Base-by-base conservation (phyloP, 2,329 filamentous ascomycete genomes). In the Talaromyces atroroseus region DNA sequence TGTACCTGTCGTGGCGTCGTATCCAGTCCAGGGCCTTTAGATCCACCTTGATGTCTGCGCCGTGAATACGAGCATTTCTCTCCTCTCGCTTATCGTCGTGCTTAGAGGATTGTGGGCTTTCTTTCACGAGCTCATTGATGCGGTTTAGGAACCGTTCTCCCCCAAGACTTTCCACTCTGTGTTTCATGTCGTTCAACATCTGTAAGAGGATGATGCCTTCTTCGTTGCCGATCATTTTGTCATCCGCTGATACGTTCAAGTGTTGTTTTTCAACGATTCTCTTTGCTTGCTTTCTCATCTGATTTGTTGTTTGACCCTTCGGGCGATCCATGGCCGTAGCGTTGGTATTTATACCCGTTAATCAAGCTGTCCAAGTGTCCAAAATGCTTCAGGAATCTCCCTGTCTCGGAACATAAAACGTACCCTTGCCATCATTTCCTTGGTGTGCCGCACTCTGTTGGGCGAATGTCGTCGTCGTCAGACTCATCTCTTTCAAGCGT, bases 181-280 rank as follows among this genome's bases (percentile, higher is more conserved):
- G 23, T 23, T 44, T 52, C 40, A 52, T 29, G 12, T 44, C 11
- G 18, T 44, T 36, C 36, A 52, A 44, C 49, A 20, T 52, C 24
- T 52, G 8, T 10, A 20, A 18, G 14, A 52, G 49, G 23, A 21
- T 44, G 40, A 42, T n/a, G 36, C 36, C 38, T 42, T n/a, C 49
- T 44, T 52, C 21, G n/a, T 42, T 52, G 40, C 36, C 49, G 36
- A 52, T 52, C 23, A 44, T 52, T 29, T 24, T 52, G 49, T 16
- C 24, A 21, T 52, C 40, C 24, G 44, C 36, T 20, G 23, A 52
- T 23, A 52, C 42, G 8, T 23, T 32, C 21, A 49, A 24, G 23
- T 16, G 23, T 44, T 42, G 38, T 52, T 36, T 29, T 52, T 44
- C 36, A 52, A 32, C n/a, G 12, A 44, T 32, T 52, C 23, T n/a